Evolutionary conservation across 2,329 filamentous ascomycete species (phyloP).

Genomic region (Colletotrichum navitas): DNA sequence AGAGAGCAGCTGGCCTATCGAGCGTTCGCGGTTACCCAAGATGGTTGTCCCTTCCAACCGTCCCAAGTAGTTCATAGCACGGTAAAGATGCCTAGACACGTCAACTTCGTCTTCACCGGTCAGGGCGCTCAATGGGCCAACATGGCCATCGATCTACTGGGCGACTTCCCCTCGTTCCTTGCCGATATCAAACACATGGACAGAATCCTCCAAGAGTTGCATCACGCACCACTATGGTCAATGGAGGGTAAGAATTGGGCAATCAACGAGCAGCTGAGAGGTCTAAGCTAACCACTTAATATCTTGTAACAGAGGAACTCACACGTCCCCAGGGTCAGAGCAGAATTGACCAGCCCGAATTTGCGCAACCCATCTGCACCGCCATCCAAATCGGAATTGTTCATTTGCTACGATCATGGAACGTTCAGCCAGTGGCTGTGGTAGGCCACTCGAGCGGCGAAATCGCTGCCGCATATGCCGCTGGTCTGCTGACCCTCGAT

Average conservation of each 20-base stretch:
- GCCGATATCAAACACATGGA: slow-evolving; percentile 3
- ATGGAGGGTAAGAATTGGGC: not conserved
- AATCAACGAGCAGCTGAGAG: not conserved
- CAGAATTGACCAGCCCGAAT: slow-evolving; percentile 34
- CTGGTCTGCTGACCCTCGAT: slow-evolving; percentile 50
- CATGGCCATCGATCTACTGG: not conserved
- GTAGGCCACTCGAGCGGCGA: slow-evolving; percentile 60
- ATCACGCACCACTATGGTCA: not conserved
- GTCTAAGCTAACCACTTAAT: not conserved
- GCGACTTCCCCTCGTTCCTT: not conserved
- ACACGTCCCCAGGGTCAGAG: slow-evolving; percentile 30
- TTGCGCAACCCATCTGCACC: slow-evolving; percentile 52
- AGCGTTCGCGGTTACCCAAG: slow-evolving; percentile 43
- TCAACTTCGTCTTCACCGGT: slow-evolving; percentile 6
- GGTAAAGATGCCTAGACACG: not conserved
- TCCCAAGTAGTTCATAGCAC: not conserved
- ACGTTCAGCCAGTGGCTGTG: slow-evolving; percentile 50
- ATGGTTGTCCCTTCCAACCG: not conserved
- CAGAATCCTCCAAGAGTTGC: not conserved
- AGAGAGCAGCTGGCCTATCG: slow-evolving; percentile 47
- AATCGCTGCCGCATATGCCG: slow-evolving; percentile 59
- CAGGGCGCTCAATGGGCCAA: not conserved
- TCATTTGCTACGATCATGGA: slow-evolving; percentile 50
- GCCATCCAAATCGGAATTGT: slow-evolving; percentile 56
- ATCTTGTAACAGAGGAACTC: not conserved